Evolutionary conservation across 2,329 filamentous ascomycete species (phyloP), one percentile per base, ranked within the genome.

Genomic region (Beauveria scarabaeidicola): DNA sequence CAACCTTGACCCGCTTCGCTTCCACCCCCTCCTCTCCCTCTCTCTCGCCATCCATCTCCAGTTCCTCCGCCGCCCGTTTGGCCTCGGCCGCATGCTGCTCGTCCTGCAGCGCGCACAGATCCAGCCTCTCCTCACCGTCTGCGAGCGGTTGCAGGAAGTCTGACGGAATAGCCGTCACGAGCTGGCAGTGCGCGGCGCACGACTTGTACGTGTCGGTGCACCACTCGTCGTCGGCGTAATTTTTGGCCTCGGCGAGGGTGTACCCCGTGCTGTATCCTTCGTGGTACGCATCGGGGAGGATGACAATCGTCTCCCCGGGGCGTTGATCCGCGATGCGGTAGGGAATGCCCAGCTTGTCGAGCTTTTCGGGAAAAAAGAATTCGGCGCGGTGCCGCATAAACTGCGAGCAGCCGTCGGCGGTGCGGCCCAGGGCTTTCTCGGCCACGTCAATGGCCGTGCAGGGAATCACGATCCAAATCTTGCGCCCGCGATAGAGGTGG

Each of bases 191-290:
- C 21, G 47, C 58, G 27, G 72, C 63, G 36, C 73, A 75, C 11
- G 72, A 68, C 58, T 72, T 69, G 55, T 75, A 75, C 3, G 66
- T 68, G 32, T 69, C 68, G 6, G 69, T 69, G 9, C 64, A 70
- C 73, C 73, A 75, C n/a, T 63, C 64, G 11, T 63, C 61, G 40
- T 74, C 73, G 21, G 73, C 73, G 53, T 75, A 75, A 53, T 75
- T 75, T 61, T 74, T 75, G 41, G 73, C 73, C 59, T 75, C 73
- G 3, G 73, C 73, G 50, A 75, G 69, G 41, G 72, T 75, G 57
- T 75, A 75, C 0, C 73, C 73, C n/a, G 72, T 74, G 64, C 73
- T 74, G 61, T 75, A 75, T 2, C 73, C 73, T 61, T 75, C 71
- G 58, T 75, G 73, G 52, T 75, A 75, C 5, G 73, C 73, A 57